These are phyloP conservation scores for Alternaria incomplexa DNA, from an alignment of 2,329 filamentous ascomycete species.

Conservation along the genomic window DNA sequence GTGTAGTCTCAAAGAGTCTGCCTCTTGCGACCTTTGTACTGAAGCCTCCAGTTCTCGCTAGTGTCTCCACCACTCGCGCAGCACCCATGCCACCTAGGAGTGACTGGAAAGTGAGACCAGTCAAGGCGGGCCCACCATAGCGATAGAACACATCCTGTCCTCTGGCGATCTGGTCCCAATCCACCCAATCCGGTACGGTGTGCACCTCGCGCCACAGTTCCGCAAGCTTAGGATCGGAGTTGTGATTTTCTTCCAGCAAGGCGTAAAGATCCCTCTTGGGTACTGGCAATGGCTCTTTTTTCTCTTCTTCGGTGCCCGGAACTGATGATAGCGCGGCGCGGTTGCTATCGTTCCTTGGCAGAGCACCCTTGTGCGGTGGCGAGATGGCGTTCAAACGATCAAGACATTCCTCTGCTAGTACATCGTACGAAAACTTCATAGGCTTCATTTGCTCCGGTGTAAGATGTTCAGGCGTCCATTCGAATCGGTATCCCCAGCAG, in stretches of 20 bases:
- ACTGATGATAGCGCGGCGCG: conserved; percentile 34
- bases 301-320: conserved; percentile 34
- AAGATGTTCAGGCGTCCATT: conserved; percentile 70
- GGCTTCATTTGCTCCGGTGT: conserved; percentile 64
- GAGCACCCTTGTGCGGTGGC: conserved; percentile 50
- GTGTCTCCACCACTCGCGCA: conserved; percentile 74
- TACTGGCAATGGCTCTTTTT: conserved; percentile 41
- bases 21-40: conserved; percentile 69
- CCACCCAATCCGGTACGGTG: conserved; percentile 74
- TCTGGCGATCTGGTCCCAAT: conserved; percentile 75
- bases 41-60: conserved; percentile 77
- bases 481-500: conserved; percentile 71
- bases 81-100: conserved; percentile 75
- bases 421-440: conserved; percentile 71
- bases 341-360: conserved; percentile 49
- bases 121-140: conserved; percentile 71
- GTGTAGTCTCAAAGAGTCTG: conserved; percentile 74
- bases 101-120: conserved; percentile 68
- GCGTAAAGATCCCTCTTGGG: conserved; percentile 66
- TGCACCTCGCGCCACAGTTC: conserved; percentile 71
- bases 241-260: conserved; percentile 65
- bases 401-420: conserved; percentile 69
- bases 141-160: conserved; percentile 81
- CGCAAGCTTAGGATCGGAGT: conserved; percentile 61
- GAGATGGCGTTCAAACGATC: conserved; percentile 68